Evolutionary conservation across 179 eudicot species (phyloP).

Genomic region (Corrigiola litoralis): DNA sequence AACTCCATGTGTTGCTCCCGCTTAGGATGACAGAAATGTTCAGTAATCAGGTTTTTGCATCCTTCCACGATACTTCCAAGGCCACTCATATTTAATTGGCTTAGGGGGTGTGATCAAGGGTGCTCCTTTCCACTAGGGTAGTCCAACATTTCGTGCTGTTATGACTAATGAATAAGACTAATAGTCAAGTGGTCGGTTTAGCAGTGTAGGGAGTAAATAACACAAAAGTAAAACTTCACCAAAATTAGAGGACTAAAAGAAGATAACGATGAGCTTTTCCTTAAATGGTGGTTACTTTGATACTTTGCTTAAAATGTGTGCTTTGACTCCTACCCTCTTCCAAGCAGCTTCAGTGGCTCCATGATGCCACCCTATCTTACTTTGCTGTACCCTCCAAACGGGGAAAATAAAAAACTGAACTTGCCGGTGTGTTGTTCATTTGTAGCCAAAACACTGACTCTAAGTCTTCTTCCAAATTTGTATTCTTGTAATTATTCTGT

Average conservation of each 20-base stretch:
- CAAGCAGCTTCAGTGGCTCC: slow-evolving; percentile 1
- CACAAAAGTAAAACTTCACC: neutral
- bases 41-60: neutral
- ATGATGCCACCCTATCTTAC: neutral
- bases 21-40: neutral
- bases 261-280: neutral
- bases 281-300: neutral
- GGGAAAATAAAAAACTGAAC: too few species aligned
- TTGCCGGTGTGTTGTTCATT: too few species aligned
- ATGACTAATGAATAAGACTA: neutral
- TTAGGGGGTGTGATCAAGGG: too few species aligned
- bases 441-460: too few species aligned
- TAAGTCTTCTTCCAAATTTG: too few species aligned
- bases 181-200: neutral
- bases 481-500: too few species aligned
- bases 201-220: neutral
- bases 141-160: too few species aligned
- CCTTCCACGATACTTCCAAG: neutral
- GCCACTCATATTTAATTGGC: neutral
- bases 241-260: neutral
- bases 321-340: neutral
- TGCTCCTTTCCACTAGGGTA: too few species aligned
- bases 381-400: too few species aligned
- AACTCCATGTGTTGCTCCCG: neutral
- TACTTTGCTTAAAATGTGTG: slow-evolving; percentile 3